These are phyloP conservation scores for Lipomyces sp. DNA, from an alignment of 805 yeast species.

Conservation along the genomic window DNA sequence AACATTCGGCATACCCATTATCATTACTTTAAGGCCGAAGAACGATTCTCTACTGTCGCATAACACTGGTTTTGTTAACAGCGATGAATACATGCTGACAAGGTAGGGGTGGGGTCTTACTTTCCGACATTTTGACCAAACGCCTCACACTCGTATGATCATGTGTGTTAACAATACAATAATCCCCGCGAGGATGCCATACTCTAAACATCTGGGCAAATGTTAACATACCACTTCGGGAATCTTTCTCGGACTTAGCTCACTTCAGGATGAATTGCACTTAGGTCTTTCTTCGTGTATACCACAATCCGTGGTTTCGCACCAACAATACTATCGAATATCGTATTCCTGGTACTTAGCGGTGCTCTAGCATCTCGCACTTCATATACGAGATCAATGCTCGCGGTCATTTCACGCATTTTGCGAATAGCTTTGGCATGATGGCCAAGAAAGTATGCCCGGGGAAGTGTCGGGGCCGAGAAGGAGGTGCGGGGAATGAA, in stretches of 20 bases:
- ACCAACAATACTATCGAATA: slow-evolving; percentile 70
- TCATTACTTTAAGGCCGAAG: slow-evolving; percentile 72
- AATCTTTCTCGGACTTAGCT: background rate
- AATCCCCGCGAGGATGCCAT: slow-evolving; percentile 59
- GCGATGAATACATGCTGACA: slow-evolving; percentile 3
- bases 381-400: slow-evolving; percentile 80
- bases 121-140: slow-evolving; percentile 57
- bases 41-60: slow-evolving; percentile 60
- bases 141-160: slow-evolving; percentile 54
- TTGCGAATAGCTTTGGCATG: slow-evolving; percentile 76
- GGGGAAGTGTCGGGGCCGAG: slow-evolving; percentile 67
- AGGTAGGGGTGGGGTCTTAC: slow-evolving; percentile 39
- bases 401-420: slow-evolving; percentile 72
- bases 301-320: slow-evolving; percentile 62
- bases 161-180: slow-evolving; percentile 64
- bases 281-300: slow-evolving; percentile 76
- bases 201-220: slow-evolving; percentile 43
- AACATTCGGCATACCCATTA: slow-evolving; percentile 97
- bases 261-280: slow-evolving; percentile 50
- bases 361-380: slow-evolving; percentile 92
- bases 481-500: slow-evolving; percentile 75
- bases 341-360: slow-evolving; percentile 73
- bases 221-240: background rate
- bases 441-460: slow-evolving; percentile 79
- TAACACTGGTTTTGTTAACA: background rate